Evolutionary conservation across 768 basidiomycete genomes (phyloP).

Genomic region (Clavulina sp.): DNA sequence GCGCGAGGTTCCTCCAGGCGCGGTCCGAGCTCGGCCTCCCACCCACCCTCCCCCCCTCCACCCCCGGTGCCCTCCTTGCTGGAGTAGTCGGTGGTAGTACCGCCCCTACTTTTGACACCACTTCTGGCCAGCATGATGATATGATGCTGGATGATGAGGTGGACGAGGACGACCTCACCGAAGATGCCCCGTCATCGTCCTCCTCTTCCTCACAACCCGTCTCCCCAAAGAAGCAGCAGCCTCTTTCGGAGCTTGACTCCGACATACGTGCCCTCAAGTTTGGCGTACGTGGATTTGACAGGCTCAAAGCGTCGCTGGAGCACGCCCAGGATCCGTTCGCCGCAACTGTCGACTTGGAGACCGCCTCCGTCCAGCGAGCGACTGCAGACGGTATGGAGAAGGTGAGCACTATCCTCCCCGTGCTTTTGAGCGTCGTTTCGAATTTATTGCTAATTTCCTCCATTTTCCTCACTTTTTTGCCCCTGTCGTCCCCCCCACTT

Average conservation of each 20-base stretch:
- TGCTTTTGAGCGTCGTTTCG: constrained; percentile 33
- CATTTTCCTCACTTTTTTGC: too few relatives aligned
- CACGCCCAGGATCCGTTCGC: constrained; percentile 23
- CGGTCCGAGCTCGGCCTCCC: constrained; percentile 51
- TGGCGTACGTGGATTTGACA: neutral
- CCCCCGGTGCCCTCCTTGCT: neutral
- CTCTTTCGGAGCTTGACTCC: too few relatives aligned
- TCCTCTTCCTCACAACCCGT: too few relatives aligned
- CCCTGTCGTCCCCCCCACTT: too few relatives aligned
- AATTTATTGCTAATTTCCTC: too few relatives aligned
- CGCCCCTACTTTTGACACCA: too few relatives aligned
- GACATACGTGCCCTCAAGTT: neutral
- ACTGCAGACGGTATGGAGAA: constrained; percentile 73
- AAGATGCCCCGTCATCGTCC: neutral
- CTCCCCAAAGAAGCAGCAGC: too few relatives aligned
- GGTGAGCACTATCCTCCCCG: constrained; percentile 29
- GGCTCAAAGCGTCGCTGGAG: constrained; percentile 3
- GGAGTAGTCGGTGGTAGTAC: too few relatives aligned
- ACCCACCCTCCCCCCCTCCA: constrained; percentile 26
- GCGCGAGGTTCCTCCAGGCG: constrained; percentile 67
- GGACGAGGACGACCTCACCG: constrained; percentile 45
- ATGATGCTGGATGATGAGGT: constrained; percentile 52
- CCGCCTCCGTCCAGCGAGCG: constrained; percentile 42
- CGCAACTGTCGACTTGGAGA: constrained; percentile 1
- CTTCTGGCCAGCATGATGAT: too few relatives aligned